Evolutionary conservation across 2,329 filamentous ascomycete genomes (phyloP), one percentile per base, ranked within the genome.

Genomic region (Colletotrichum aenigma): DNA sequence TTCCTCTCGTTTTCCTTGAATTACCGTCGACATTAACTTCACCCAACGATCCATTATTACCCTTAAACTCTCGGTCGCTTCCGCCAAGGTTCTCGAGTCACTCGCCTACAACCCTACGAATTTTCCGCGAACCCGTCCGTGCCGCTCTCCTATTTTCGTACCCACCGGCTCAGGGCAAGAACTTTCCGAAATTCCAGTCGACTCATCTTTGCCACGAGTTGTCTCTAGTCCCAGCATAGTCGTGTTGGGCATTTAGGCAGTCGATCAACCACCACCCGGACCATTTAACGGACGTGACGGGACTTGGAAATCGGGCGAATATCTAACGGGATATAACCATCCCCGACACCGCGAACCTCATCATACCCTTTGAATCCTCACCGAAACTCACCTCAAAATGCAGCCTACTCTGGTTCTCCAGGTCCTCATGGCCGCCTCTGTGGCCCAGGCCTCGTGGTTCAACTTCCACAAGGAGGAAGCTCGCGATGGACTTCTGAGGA

Each of bases 371-470:
- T 18, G 32, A 12, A 26, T 6, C 12, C 38, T 15, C 26, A 30
- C 4, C 65, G 18, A 34, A 30, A 58, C 65, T 64, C 61, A 52
- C 26, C 75, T 61, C 81, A 84, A 67, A 71, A 91, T 92, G 90
- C 87, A 88, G 80, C 82, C 86, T 32, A 83, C 83, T 70, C 86
- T 85, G 73, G 78, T 88, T 66, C 75, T 90, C 38, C 84, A 87
- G 79, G 81, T 91, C 75, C 81, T 91, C 72, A 80, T 90, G 77
- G 82, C 89, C 78, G 88, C 87, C 58, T 83, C 84, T 61, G 83
- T 88, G 48, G 87, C 87, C 60, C 88, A 90, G 79, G 89, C 85
- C 67, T 81, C 82, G 32, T 81, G 80, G 79, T 74, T 82, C 76
- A 77, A 84, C 77, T 36, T 77, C 71, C 60, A 60, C 67, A 66